Conservation (phyloP, 108 stramenopile species). For the Skeletonema tropicum region DNA sequence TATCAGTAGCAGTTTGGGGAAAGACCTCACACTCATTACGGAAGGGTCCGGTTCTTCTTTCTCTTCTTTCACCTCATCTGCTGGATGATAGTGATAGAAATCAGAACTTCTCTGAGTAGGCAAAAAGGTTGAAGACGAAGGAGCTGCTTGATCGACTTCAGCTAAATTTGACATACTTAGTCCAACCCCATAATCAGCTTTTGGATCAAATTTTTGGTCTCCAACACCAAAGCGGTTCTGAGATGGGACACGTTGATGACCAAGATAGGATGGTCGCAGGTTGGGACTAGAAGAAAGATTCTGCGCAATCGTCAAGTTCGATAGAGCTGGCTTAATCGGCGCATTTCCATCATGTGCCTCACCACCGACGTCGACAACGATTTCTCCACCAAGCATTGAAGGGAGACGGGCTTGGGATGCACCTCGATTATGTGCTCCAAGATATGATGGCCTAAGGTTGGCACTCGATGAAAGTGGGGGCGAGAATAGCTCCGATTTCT, state of each 20-base stretch:
- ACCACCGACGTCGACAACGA: not conserved
- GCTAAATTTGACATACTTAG: conserved; percentile 31
- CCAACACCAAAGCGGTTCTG: not conserved
- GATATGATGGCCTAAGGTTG: conserved; percentile 10
- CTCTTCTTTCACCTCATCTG: conserved; percentile 13
- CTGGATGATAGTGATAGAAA: conserved; percentile 15
- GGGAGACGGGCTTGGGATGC: conserved; percentile 31
- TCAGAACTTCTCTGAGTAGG: conserved; percentile 17
- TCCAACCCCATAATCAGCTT: conserved; percentile 27
- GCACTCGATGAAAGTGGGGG: conserved; percentile 28
- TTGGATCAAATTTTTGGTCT: not conserved
- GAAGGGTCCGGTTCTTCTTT: conserved; percentile 7
- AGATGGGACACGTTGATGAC: conserved; percentile 23
- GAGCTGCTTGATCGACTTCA: conserved; percentile 7
- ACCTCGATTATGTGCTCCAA: conserved; percentile 8
- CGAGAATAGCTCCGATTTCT: not conserved
- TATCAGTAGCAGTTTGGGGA: conserved; percentile 46
- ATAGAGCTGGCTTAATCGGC: not conserved
- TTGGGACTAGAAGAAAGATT: not conserved
- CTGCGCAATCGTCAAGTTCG: not conserved
- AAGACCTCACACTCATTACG: conserved; percentile 6
- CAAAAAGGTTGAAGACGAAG: conserved; percentile 29
- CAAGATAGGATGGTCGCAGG: not conserved
- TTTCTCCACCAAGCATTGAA: conserved; percentile 21
- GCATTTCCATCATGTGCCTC: not conserved